These are phyloP conservation scores for Juncus inflexus DNA, from an alignment of 176 grass and related monocot species.

Conservation along the genomic window DNA sequence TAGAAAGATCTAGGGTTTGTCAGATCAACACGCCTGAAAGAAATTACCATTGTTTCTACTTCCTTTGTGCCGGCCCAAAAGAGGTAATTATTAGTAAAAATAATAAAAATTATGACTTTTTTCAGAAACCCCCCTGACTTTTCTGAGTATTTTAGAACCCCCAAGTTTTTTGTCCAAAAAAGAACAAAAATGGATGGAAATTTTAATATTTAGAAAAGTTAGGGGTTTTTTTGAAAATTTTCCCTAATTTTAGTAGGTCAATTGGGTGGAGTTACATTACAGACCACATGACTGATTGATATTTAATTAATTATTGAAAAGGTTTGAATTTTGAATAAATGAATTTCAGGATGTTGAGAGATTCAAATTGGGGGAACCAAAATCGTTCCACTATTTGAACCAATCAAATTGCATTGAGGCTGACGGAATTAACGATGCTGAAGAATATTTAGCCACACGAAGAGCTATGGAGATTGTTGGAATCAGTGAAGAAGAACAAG, in stretches of 20 bases:
- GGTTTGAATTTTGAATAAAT: neutral
- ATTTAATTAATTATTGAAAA: too few species aligned
- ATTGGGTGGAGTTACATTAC: too few species aligned
- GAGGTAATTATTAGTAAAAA: slow-evolving; percentile 40
- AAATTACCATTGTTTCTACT: slow-evolving; percentile 99
- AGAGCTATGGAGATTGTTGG: slow-evolving; percentile 99
- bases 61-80: slow-evolving; percentile 78
- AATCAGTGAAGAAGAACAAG: slow-evolving; percentile 94
- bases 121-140: neutral
- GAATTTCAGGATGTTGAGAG: slow-evolving; percentile 59
- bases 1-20: slow-evolving; percentile 98
- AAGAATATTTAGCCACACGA: slow-evolving; percentile 98
- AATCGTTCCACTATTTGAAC: slow-evolving; percentile 88
- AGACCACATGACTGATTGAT: too few species aligned
- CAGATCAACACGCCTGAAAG: slow-evolving; percentile 97
- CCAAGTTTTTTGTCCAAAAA: neutral
- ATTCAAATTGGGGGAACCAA: slow-evolving; percentile 74
- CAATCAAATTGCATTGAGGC: slow-evolving; percentile 93
- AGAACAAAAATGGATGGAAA: too few species aligned
- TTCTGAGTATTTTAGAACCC: neutral
- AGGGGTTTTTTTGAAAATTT: too few species aligned
- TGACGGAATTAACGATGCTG: slow-evolving; percentile 87
- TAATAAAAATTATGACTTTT: slow-evolving; percentile 1
- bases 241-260: too few species aligned
- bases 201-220: too few species aligned